Evolutionary conservation across 2,329 filamentous ascomycete genomes (phyloP).

Genomic region (Arthroderma sp.): DNA sequence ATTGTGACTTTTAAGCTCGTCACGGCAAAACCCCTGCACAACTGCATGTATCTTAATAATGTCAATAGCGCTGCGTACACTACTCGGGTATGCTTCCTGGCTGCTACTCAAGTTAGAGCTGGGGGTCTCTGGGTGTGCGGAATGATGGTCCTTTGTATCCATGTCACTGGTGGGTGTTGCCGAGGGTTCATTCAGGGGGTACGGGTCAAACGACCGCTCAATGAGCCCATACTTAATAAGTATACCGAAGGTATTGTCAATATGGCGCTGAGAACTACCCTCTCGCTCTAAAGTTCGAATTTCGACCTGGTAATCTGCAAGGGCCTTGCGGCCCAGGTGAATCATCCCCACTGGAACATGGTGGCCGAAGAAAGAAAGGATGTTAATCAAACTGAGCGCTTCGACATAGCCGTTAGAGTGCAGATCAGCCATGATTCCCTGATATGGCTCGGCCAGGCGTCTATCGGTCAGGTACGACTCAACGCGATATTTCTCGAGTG

Average conservation of each 20-base stretch:
- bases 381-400: constrained; percentile 50
- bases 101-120: constrained; percentile 20
- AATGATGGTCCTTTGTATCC: constrained; percentile 12
- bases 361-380: constrained; percentile 53
- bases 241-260: constrained; percentile 33
- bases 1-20: constrained; percentile 28
- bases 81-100: constrained; percentile 21
- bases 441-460: constrained; percentile 37
- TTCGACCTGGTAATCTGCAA: constrained; percentile 15
- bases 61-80: constrained; percentile 26
- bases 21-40: constrained; percentile 35
- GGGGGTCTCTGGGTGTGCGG: constrained; percentile 14
- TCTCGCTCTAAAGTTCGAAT: constrained; percentile 17
- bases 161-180: constrained; percentile 6
- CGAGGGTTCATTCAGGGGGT: constrained; percentile 11
- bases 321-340: constrained; percentile 34
- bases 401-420: constrained; percentile 31
- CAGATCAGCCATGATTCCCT: constrained; percentile 36
- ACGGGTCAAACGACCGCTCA: constrained; percentile 26
- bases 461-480: constrained; percentile 43
- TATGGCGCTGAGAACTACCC: constrained; percentile 19
- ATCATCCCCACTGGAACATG: constrained; percentile 55
- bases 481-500: constrained; percentile 46
- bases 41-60: constrained; percentile 36
- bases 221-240: constrained; percentile 35